phyloP scores from a whole-genome alignment of 164 flowering plant species.

The Aristolochia contorta region DNA sequence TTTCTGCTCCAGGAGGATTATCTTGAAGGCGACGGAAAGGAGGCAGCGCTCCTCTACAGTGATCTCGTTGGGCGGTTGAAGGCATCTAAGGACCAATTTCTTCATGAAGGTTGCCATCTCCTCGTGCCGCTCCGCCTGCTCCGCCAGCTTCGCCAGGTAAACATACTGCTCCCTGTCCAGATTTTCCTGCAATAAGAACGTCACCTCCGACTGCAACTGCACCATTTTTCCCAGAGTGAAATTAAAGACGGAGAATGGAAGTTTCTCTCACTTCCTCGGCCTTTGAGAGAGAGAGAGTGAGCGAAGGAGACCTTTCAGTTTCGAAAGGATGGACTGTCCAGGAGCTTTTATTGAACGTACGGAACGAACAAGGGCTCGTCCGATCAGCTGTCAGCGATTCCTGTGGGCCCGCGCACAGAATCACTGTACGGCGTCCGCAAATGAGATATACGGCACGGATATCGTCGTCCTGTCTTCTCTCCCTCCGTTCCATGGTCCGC shows the following conservation, averaged over 20 bases:
- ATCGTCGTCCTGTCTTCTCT: no score
- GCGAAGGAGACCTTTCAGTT: no score
- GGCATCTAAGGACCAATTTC: conserved; percentile 46
- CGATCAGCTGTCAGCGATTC: no score
- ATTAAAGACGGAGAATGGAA: background rate
- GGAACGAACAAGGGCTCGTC: no score
- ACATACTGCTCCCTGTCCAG: conserved; percentile 57
- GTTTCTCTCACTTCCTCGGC: background rate
- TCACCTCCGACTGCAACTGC: background rate
- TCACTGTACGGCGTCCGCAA: no score
- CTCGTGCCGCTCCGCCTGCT: conserved; percentile 79
- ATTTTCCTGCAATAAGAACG: conserved; percentile 24
- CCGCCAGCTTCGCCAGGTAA: conserved; percentile 70
- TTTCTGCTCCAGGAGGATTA: conserved; percentile 78
- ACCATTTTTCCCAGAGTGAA: background rate
- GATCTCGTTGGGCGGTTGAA: conserved; percentile 38
- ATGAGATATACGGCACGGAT: no score
- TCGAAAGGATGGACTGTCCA: no score
- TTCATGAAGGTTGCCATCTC: conserved; percentile 82
- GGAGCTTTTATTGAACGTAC: no score
- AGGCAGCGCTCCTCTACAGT: conserved; percentile 81
- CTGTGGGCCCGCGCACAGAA: no score
- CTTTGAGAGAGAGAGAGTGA: background rate
- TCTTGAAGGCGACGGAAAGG: conserved; percentile 78
- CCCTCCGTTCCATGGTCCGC: no score